Conservation (phyloP, 768 basidiomycete genomes). For the Russula earlei region DNA sequence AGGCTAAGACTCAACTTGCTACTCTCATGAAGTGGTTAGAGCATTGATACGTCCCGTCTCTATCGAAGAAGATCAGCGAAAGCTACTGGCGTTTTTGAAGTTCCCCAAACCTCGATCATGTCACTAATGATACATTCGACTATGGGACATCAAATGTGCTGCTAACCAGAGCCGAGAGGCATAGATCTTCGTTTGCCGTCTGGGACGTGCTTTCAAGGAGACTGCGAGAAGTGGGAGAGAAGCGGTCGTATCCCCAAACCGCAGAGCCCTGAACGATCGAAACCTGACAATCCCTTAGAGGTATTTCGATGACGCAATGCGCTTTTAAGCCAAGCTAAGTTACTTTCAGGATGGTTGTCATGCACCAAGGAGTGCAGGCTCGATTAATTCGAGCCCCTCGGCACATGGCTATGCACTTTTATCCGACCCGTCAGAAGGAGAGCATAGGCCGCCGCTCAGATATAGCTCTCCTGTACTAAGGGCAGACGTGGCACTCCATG, state of each 20-base stretch:
- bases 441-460: neutral
- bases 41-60: neutral
- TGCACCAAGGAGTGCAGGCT: neutral
- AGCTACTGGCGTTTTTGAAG: neutral
- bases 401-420: too few relatives aligned
- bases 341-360: neutral
- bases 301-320: neutral
- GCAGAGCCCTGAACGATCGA: neutral
- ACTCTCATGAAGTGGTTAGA: neutral
- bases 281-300: neutral
- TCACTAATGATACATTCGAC: neutral
- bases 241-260: neutral
- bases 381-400: neutral
- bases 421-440: neutral
- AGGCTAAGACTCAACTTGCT: neutral
- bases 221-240: neutral
- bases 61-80: neutral
- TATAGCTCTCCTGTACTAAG: neutral
- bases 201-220: neutral
- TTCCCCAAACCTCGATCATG: neutral
- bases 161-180: conserved; percentile 8
- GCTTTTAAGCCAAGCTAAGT: neutral
- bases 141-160: neutral
- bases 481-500: neutral
- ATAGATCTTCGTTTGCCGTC: neutral